phyloP scores from a whole-genome alignment of 2,329 filamentous ascomycete species.

The Kalmusia sp. region DNA sequence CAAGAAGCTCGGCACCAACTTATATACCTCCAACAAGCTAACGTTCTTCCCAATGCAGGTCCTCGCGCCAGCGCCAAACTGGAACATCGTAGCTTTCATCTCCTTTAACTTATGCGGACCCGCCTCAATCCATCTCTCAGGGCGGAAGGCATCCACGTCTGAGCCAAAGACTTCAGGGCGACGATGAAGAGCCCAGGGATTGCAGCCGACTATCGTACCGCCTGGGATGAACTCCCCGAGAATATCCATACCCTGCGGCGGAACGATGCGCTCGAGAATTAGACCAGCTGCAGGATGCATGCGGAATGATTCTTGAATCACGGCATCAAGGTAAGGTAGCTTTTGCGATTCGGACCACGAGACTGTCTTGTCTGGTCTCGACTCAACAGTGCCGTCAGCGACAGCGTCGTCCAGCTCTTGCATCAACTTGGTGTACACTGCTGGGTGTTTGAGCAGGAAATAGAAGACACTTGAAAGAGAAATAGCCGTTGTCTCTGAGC shows the following conservation, averaged over 20 bases:
- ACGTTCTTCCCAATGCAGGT: slow-evolving; percentile 70
- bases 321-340: slow-evolving; percentile 78
- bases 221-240: slow-evolving; percentile 68
- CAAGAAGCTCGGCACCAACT: slow-evolving; percentile 64
- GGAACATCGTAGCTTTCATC: slow-evolving; percentile 75
- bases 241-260: slow-evolving; percentile 68
- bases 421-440: slow-evolving; percentile 62
- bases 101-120: slow-evolving; percentile 64
- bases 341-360: slow-evolving; percentile 74
- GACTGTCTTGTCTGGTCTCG: slow-evolving; percentile 62
- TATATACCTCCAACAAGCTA: slow-evolving; percentile 58
- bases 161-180: slow-evolving; percentile 71
- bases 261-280: slow-evolving; percentile 76
- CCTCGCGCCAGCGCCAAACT: slow-evolving; percentile 74
- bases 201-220: slow-evolving; percentile 77
- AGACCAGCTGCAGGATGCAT: slow-evolving; percentile 77
- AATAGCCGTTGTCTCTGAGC: slow-evolving; percentile 82
- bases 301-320: slow-evolving; percentile 79
- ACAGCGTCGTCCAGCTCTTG: slow-evolving; percentile 69
- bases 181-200: slow-evolving; percentile 77
- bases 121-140: slow-evolving; percentile 70
- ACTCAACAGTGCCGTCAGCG: slow-evolving; percentile 54
- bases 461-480: slow-evolving; percentile 76
- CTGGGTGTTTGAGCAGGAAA: slow-evolving; percentile 70
- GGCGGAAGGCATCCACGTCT: slow-evolving; percentile 70